Conservation (phyloP, 2,329 filamentous ascomycete genomes). For the Spiromastix sp. region DNA sequence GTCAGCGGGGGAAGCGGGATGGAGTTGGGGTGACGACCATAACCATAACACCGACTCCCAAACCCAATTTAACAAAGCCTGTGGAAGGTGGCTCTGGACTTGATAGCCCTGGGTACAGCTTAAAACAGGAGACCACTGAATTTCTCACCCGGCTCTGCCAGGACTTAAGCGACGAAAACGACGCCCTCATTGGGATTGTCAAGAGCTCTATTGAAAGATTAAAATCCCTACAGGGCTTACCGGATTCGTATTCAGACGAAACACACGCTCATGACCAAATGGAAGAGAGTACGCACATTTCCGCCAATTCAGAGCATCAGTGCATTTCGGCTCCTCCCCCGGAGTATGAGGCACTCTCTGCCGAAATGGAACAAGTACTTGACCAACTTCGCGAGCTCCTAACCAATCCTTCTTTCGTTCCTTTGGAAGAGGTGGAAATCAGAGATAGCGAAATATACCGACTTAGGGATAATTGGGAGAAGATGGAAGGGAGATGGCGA, state of each 20-base stretch:
- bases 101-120: slow-evolving; percentile 51
- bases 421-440: slow-evolving; percentile 86
- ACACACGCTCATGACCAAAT: slow-evolving; percentile 19
- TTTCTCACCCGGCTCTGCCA: slow-evolving; percentile 80
- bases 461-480: slow-evolving; percentile 77
- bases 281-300: slow-evolving; percentile 4
- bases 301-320: slow-evolving; percentile 14
- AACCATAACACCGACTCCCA: slow-evolving; percentile 32
- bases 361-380: slow-evolving; percentile 66
- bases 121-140: slow-evolving; percentile 80
- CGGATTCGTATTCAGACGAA: slow-evolving; percentile 18
- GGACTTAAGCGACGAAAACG: slow-evolving; percentile 83
- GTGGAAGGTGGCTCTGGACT: slow-evolving; percentile 31
- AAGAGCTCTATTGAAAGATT: slow-evolving; percentile 61
- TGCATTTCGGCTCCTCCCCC: slow-evolving; percentile 38
- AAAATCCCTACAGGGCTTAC: slow-evolving; percentile 47
- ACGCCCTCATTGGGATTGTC: slow-evolving; percentile 63
- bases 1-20: slow-evolving; percentile 49
- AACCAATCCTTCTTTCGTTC: slow-evolving; percentile 92
- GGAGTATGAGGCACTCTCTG: slow-evolving; percentile 57
- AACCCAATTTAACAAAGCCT: slow-evolving; percentile 19
- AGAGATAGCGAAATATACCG: slow-evolving; percentile 83
- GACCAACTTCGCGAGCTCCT: slow-evolving; percentile 73
- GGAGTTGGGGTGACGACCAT: slow-evolving; percentile 41
- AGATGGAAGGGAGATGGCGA: slow-evolving; percentile 83